Evolutionary conservation across 2,329 filamentous ascomycete genomes (phyloP).

Genomic region (Fusarium tanahbumbuense): DNA sequence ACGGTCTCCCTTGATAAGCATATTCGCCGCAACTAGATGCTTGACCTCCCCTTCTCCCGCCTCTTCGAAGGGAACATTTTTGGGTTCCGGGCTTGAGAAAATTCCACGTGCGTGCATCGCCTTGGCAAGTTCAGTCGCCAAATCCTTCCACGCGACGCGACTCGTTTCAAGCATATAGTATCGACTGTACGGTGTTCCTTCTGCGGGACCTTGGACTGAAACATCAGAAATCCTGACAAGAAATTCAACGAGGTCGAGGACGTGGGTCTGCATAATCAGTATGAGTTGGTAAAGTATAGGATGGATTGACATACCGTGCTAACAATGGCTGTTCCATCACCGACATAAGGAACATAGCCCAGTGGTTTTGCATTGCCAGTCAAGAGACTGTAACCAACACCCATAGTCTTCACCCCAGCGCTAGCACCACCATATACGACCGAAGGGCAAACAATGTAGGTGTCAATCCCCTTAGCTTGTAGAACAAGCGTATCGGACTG

Average conservation of each 20-base stretch:
- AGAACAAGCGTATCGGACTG: slow-evolving; percentile 7
- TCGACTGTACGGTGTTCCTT: slow-evolving; percentile 8
- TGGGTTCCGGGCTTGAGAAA: neutral
- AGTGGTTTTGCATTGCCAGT: slow-evolving; percentile 9
- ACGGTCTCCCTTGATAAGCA: slow-evolving; percentile 20
- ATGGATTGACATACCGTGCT: neutral
- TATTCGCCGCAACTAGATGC: slow-evolving; percentile 12
- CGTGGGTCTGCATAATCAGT: neutral
- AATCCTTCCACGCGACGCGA: slow-evolving; percentile 6
- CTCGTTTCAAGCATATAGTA: slow-evolving; percentile 20
- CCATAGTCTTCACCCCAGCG: neutral
- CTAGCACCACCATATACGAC: slow-evolving; percentile 10
- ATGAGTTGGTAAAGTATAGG: fast-evolving
- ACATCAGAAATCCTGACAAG: slow-evolving; percentile 4
- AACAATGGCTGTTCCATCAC: neutral
- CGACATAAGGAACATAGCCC: slow-evolving; percentile 7
- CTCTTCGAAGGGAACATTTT: slow-evolving; percentile 1
- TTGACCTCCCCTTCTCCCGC: slow-evolving; percentile 19
- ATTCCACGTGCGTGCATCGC: slow-evolving; percentile 2
- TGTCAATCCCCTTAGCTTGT: neutral
- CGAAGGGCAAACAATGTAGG: slow-evolving; percentile 3
- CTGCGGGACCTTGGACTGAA: neutral
- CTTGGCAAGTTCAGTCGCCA: slow-evolving; percentile 5
- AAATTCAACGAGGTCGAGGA: slow-evolving; percentile 5
- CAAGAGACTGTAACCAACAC: neutral